Evolutionary conservation across 495 filamentous ascomycete species (phyloP).

Genomic region (Entonaema liquescens): DNA sequence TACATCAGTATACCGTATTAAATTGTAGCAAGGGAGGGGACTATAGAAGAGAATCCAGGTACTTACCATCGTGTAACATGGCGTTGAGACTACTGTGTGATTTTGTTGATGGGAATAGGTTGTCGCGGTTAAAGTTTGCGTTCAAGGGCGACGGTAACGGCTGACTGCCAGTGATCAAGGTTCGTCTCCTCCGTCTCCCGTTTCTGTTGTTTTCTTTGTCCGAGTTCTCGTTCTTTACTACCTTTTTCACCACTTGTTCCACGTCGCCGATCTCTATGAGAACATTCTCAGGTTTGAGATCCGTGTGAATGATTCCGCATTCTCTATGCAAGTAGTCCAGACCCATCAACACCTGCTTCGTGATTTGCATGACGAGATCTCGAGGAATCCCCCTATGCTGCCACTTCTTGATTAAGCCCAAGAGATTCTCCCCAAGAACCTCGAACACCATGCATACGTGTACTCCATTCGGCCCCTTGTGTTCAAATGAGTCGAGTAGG

Average conservation of each 20-base stretch:
- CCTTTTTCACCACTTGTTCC: conserved; percentile 92
- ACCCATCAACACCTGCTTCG: conserved; percentile 95
- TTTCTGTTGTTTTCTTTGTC: conserved; percentile 93
- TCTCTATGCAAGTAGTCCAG: conserved; percentile 96
- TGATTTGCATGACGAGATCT: conserved; percentile 96
- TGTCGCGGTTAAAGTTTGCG: conserved; percentile 81
- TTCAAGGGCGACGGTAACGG: conserved; percentile 95
- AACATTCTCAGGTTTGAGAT: conserved; percentile 97
- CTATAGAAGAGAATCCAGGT: conserved; percentile 6
- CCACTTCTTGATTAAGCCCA: conserved; percentile 97
- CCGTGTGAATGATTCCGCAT: conserved; percentile 99
- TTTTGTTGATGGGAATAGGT: conserved; percentile 72
- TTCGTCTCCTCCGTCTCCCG: conserved; percentile 88
- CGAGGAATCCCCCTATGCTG: conserved; percentile 97
- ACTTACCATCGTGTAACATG: conserved; percentile 81
- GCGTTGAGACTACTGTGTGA: conserved; percentile 85
- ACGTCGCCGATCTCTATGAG: conserved; percentile 99
- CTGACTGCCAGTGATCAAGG: conserved; percentile 96
- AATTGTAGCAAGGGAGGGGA: neutral
- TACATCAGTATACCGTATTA: conserved; percentile 17
- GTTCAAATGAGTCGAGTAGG: conserved; percentile 94
- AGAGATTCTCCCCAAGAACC: conserved; percentile 92
- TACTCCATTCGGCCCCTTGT: conserved; percentile 94
- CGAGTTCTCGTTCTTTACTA: conserved; percentile 84
- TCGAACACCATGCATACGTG: conserved; percentile 99